These are phyloP conservation scores for Didymella glomerata DNA, from an alignment of 2,329 filamentous ascomycete genomes.

Conservation along the genomic window DNA sequence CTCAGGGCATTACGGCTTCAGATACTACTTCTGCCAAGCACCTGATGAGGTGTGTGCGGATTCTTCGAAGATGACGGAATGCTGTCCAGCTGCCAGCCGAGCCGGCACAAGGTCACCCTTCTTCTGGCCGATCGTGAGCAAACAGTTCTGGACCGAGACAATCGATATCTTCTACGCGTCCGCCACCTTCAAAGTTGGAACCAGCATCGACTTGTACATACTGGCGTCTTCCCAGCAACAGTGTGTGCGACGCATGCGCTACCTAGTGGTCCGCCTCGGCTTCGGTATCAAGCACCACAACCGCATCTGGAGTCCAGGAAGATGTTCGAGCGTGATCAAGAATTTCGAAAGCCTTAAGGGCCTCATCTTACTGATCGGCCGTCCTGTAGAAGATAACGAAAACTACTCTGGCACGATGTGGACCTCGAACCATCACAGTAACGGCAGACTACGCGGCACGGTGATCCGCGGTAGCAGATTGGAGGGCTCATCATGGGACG, in stretches of 20 bases:
- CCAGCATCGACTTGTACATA: slow-evolving; percentile 15
- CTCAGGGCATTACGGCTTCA: slow-evolving; percentile 9
- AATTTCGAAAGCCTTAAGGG: slow-evolving; percentile 8
- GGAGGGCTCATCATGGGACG: slow-evolving; percentile 1
- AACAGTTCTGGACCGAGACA: slow-evolving; percentile 11
- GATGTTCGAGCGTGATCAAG: slow-evolving; percentile 4
- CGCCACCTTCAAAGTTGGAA: slow-evolving; percentile 10
- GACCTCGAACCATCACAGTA: neutral
- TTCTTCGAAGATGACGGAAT: slow-evolving; percentile 1
- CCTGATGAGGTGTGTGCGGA: neutral
- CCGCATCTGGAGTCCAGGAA: slow-evolving; percentile 8
- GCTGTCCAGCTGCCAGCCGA: neutral
- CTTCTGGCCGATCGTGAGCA: slow-evolving; percentile 19
- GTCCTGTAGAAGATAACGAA: slow-evolving; percentile 7
- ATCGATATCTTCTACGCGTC: slow-evolving; percentile 4
- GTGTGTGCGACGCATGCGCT: slow-evolving; percentile 14
- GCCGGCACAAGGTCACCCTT: slow-evolving; percentile 1
- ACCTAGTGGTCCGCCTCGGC: slow-evolving; percentile 6
- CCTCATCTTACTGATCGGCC: slow-evolving; percentile 6
- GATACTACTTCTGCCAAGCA: slow-evolving; percentile 7
- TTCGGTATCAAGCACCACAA: slow-evolving; percentile 17
- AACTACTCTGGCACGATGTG: slow-evolving; percentile 12
- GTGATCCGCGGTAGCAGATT: slow-evolving; percentile 8
- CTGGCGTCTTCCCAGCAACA: slow-evolving; percentile 14
- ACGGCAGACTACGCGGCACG: neutral